These are phyloP conservation scores for Penicillium sp. DNA, from an alignment of 2,329 filamentous ascomycete genomes.

Conservation along the genomic window DNA sequence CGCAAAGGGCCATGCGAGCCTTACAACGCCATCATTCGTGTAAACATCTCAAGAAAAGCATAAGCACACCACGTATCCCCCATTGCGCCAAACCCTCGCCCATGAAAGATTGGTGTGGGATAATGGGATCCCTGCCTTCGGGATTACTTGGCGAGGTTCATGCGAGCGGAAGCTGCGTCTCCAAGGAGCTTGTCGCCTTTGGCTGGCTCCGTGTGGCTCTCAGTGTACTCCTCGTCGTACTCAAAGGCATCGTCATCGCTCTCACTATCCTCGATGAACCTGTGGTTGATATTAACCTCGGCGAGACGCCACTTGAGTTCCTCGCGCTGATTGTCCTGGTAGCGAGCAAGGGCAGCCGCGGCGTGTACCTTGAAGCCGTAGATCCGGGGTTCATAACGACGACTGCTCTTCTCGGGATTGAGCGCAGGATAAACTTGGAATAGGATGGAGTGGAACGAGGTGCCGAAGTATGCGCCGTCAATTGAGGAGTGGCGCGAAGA, in stretches of 20 bases:
- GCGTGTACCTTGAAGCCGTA: slow-evolving; percentile 97
- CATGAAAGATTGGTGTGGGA: not conserved
- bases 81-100: too few relatives aligned
- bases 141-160: slow-evolving; percentile 37
- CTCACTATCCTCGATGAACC: slow-evolving; percentile 69
- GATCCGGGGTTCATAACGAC: slow-evolving; percentile 83
- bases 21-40: slow-evolving; percentile 28
- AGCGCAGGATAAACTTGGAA: slow-evolving; percentile 96
- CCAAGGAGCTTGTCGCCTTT: slow-evolving; percentile 27
- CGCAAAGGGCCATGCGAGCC: too few relatives aligned
- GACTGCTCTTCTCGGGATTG: slow-evolving; percentile 78
- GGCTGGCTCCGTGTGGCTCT: slow-evolving; percentile 34
- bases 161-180: slow-evolving; percentile 35
- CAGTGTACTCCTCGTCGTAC: slow-evolving; percentile 23
- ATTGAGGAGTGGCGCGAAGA: slow-evolving; percentile 92
- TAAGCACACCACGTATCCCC: too few relatives aligned
- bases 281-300: slow-evolving; percentile 67
- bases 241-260: slow-evolving; percentile 56
- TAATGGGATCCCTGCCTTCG: not conserved
- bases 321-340: slow-evolving; percentile 80
- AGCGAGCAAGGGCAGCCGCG: slow-evolving; percentile 79
- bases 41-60: slow-evolving; percentile 21
- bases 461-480: slow-evolving; percentile 96
- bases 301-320: slow-evolving; percentile 77
- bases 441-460: slow-evolving; percentile 97